A percentile compares a stretch with the other conserved stretches of the same genome.
Evolutionary conservation across 208 protist genomes (phyloP).

Genomic region (Crithidia fasciculata): DNA sequence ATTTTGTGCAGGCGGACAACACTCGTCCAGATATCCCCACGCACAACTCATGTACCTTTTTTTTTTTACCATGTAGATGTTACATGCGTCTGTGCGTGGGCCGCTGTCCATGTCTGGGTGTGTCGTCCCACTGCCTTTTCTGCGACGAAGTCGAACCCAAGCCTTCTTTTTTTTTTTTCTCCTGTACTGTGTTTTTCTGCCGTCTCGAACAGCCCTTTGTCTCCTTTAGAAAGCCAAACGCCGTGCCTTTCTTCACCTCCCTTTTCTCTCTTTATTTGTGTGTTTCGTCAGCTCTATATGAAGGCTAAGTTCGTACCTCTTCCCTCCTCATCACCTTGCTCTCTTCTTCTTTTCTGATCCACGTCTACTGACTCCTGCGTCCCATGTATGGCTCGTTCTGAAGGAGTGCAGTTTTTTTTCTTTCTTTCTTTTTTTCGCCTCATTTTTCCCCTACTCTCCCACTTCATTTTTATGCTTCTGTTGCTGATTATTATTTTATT

Average conservation of each 20-base stretch:
- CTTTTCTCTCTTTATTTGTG: too few relatives aligned
- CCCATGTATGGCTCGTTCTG: too few relatives aligned
- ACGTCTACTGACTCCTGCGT: not conserved
- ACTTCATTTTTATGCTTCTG: slow-evolving; percentile 15
- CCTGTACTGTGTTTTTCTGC: not conserved
- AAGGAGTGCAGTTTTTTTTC: not conserved
- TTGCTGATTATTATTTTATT: slow-evolving; percentile 11
- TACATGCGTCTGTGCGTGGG: too few relatives aligned
- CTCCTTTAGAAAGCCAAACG: too few relatives aligned
- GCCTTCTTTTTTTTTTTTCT: not conserved
- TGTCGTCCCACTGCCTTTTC: too few relatives aligned
- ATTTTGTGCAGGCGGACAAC: too few relatives aligned
- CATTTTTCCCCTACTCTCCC: not conserved
- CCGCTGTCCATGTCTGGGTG: too few relatives aligned
- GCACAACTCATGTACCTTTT: too few relatives aligned
- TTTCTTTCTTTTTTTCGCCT: slow-evolving; percentile 16
- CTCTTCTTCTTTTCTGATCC: not conserved
- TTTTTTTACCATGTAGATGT: too few relatives aligned
- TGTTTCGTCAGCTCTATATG: not conserved
- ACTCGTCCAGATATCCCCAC: too few relatives aligned
- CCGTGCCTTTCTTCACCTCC: too few relatives aligned
- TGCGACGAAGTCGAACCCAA: too few relatives aligned
- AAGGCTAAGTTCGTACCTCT: not conserved
- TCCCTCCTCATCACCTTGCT: not conserved
- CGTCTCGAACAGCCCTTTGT: not conserved